Evolutionary conservation across 495 filamentous ascomycete genomes (phyloP), one percentile per base, ranked within the genome.

Genomic region (Penicillium egyptiacum): DNA sequence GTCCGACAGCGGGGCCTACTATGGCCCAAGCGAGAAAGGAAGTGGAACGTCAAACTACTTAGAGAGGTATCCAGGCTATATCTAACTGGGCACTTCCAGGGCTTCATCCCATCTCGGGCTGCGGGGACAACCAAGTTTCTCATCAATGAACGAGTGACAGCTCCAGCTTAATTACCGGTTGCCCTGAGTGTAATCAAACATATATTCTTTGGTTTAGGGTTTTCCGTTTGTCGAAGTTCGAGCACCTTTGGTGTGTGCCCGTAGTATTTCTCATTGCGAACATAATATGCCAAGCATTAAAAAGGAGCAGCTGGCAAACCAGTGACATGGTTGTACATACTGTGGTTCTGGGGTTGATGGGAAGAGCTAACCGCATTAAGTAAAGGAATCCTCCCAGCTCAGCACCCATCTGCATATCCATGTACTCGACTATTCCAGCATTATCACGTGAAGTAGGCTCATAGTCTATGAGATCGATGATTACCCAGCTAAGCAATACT

Each of bases 331-430:
- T 5, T 16, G 14, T 1, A 35, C 30, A 10, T 11, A 12, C 33
- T 16, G 33, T 35, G 33, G 11, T n/a, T n/a, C 33, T 5, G 16
- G 33, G 12, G 5, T 7, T 37, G 14, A n/a, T 37, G 45, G 59
- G 50, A 58, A 30, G 30, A 5, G 43, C 59, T 61, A 61, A 50
- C 59, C 55, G 43, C 28, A 37, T 58, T 4, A 22, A 37, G 59
- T 39, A 61, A 61, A 61, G 37, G 43, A 14, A 58, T 61, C 59
- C 58, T 30, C 31, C 31, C 0, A 14, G 11, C 12, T 35, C 31
- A 35, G 31, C 11, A 33, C 5, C 33, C 2, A 35, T 35, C 12
- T 35, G 31, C 11, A 35, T 35, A 28, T 33, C 11, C 30, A 4
- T 33, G 10, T 35, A 35, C 33, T 37, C 33, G 6, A 37, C 33